These are phyloP conservation scores for Symbiodinium natans DNA, from an alignment of 73 alveolate species.

Conservation along the genomic window DNA sequence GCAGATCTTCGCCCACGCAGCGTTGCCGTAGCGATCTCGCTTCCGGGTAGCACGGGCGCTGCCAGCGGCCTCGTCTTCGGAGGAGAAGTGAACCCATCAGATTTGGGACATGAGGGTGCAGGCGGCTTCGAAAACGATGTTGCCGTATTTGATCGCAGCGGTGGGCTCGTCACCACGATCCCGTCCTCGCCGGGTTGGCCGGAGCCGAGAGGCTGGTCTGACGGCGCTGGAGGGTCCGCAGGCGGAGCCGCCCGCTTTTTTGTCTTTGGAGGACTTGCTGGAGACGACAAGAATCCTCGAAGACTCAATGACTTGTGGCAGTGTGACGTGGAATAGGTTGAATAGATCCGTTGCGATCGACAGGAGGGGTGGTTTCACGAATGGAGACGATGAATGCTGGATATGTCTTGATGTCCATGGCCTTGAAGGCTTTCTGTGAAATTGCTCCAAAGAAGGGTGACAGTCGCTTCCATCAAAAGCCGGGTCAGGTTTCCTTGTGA, in stretches of 20 bases:
- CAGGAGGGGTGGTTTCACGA: too few relatives aligned
- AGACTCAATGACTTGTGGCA: constrained; percentile 7
- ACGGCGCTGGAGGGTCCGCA: background rate
- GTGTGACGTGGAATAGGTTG: background rate
- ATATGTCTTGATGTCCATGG: too few relatives aligned
- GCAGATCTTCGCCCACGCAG: constrained; percentile 46
- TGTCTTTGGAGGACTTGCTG: background rate
- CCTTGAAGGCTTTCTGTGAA: too few relatives aligned
- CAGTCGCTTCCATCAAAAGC: too few relatives aligned
- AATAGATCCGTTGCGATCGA: too few relatives aligned
- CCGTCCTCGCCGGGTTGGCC: background rate
- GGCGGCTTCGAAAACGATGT: background rate
- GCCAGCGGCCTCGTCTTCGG: background rate
- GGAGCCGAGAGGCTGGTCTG: background rate
- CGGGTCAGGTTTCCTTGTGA: too few relatives aligned
- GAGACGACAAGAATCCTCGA: background rate
- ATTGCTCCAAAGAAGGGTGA: too few relatives aligned
- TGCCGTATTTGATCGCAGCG: background rate
- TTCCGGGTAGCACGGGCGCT: background rate
- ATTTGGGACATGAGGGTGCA: constrained; percentile 5
- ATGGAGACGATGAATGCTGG: too few relatives aligned
- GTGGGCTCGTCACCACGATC: background rate
- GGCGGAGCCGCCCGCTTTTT: background rate
- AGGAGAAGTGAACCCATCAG: constrained; percentile 6
- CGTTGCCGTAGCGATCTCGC: background rate